phyloP scores from a whole-genome alignment of 2,329 filamentous ascomycete species.

The Cladosporium phlei region DNA sequence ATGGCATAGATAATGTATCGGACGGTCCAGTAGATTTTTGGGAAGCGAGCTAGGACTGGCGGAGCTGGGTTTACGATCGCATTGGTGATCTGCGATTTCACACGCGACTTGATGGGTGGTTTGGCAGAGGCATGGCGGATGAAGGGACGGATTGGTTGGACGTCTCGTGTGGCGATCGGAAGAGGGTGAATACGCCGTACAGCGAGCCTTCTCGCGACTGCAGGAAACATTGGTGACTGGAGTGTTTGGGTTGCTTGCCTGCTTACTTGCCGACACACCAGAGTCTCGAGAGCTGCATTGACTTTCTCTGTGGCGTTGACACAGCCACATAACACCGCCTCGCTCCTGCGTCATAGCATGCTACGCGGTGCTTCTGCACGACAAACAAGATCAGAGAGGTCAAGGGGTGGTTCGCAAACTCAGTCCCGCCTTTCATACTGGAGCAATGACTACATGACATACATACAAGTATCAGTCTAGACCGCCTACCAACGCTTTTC shows the following conservation, averaged over 20 bases:
- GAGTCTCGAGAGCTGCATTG: too few relatives aligned
- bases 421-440: too few relatives aligned
- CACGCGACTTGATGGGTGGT: not conserved
- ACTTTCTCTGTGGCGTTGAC: too few relatives aligned
- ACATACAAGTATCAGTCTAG: too few relatives aligned
- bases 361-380: too few relatives aligned
- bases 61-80: conserved; percentile 7
- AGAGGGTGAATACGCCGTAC: not conserved
- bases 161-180: too few relatives aligned
- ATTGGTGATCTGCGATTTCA: conserved; percentile 1
- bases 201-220: not conserved
- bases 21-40: conserved; percentile 1
- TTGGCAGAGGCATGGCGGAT: conserved; percentile 6
- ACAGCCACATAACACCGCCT: too few relatives aligned
- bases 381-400: not conserved
- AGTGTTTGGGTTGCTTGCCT: too few relatives aligned
- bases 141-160: too few relatives aligned
- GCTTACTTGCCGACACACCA: too few relatives aligned
- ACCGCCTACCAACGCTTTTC: not conserved
- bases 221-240: conserved; percentile 5
- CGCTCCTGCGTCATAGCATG: too few relatives aligned
- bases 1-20: not conserved
- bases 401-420: not conserved
- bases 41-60: conserved; percentile 8
- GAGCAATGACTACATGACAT: too few relatives aligned